Conservation (phyloP, 2,329 filamentous ascomycete genomes). For the Penicillium sp. region DNA sequence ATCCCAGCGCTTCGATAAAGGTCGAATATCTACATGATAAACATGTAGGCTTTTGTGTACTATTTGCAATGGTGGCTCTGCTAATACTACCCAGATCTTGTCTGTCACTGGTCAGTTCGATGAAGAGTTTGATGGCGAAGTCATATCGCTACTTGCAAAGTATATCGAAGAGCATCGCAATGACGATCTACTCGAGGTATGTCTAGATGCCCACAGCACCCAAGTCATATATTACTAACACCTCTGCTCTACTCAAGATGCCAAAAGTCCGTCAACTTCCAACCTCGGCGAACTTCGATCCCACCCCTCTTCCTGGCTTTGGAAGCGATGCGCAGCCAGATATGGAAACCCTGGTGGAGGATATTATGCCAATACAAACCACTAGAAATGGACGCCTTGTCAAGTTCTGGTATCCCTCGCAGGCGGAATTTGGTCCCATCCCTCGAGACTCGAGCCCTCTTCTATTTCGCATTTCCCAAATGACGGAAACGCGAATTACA, state of each 20-base stretch:
- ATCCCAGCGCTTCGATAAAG: not conserved
- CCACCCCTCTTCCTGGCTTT: not conserved
- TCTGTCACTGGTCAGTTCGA: not conserved
- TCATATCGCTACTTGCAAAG: not conserved
- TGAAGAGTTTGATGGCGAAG: not conserved
- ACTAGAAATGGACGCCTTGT: not conserved
- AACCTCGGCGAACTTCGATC: not conserved
- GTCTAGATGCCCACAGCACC: not conserved
- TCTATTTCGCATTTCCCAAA: not conserved
- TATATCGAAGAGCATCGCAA: not conserved
- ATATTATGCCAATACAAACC: not conserved
- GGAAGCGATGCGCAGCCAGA: not conserved
- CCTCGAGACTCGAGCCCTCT: not conserved
- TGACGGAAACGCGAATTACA: not conserved
- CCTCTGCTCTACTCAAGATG: not conserved
- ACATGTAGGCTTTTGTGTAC: not conserved
- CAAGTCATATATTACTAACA: not conserved
- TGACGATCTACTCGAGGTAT: conserved; percentile 2
- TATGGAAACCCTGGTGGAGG: not conserved
- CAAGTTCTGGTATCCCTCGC: not conserved
- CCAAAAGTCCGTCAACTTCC: not conserved
- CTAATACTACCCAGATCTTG: conserved; percentile 1
- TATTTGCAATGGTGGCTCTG: not conserved
- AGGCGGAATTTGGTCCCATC: not conserved
- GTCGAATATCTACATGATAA: not conserved